Base-by-base conservation (phyloP, 805 yeast species). In the Candida nanaspora region DNA sequence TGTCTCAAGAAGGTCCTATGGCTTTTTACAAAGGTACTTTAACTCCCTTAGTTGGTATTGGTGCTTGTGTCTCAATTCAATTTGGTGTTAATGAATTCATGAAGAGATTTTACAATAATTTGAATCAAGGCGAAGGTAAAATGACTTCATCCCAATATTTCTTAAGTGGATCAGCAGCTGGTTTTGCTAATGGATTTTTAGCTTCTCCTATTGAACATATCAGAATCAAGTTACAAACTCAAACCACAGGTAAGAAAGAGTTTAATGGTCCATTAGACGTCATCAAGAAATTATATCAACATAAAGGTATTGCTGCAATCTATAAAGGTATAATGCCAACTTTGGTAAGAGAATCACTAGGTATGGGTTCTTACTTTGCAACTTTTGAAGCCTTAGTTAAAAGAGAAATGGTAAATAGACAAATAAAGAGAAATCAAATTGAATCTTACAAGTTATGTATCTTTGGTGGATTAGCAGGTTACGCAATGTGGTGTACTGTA, bases 201-300 rank as follows among this genome's bases (percentile, higher is more conserved):
- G 95, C 97, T 0, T 74, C 91, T 13, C 98, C 98, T 3, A 91
- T 93, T 47, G 98, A 93, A 61, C 98, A 88, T 57, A 75, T 93
- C 44, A 81, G 99, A 68, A 89, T 93, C 51, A 74, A 97, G 50
- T 72, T 94, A 47, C 99, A 93, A 63, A 87, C 96, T 3, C 95
- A 86, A 61, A 81, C 86, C 9, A 52, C 63, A 2, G 70, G 70
- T 1, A 67, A 70, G 0, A 69, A 68, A 47, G 55, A 56, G 28
- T 59, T 57, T 39, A 81, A 77, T 44, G 96, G 96, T 1, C 96
- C 96, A 6, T 49, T 82, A 13, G 91, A 82, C 52, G 78, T 86
- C 47, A 68, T 82, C 41, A 70, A 62, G 45, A 77, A 82, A 54
- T 61, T 93, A 30, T 66, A 70, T 47, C 51, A 62, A 1, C 57